Evolutionary conservation across 495 filamentous ascomycete genomes (phyloP).

Genomic region (Daldinia decipiens): DNA sequence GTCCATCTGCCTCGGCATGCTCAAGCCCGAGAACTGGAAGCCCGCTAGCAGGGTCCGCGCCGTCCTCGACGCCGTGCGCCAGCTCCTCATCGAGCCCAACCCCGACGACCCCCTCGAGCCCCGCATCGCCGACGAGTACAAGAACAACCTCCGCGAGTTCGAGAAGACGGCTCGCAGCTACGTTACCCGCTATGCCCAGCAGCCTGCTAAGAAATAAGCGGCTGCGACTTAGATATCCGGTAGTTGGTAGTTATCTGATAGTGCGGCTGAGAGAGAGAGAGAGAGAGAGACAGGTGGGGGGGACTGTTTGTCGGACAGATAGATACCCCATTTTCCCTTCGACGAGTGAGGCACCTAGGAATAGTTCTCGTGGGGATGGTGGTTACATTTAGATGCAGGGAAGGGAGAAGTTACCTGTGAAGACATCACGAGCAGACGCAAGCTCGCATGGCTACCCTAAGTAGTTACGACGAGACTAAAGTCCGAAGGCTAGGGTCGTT

Average conservation of each 20-base stretch:
- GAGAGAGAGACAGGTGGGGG: not conserved
- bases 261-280: not conserved
- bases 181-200: conserved; percentile 78
- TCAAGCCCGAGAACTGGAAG: conserved; percentile 95
- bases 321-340: not conserved
- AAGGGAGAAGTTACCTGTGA: not conserved
- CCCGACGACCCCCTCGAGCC: conserved; percentile 94
- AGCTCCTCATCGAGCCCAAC: conserved; percentile 85
- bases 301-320: too few relatives aligned
- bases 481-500: not conserved
- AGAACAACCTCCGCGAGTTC: conserved; percentile 75
- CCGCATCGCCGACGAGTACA: conserved; percentile 86
- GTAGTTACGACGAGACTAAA: not conserved
- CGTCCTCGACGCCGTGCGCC: conserved; percentile 82
- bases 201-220: not conserved
- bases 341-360: not conserved
- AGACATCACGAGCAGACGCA: too few relatives aligned
- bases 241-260: not conserved
- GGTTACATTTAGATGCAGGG: not conserved
- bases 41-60: conserved; percentile 79
- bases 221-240: not conserved
- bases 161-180: conserved; percentile 86
- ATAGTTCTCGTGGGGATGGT: not conserved
- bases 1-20: conserved; percentile 88
- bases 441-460: too few relatives aligned